A percentile compares a stretch with the other conserved stretches of the same genome.
Evolutionary conservation across 2,329 filamentous ascomycete genomes (phyloP).

Genomic region (Tolypocladium nubicola): DNA sequence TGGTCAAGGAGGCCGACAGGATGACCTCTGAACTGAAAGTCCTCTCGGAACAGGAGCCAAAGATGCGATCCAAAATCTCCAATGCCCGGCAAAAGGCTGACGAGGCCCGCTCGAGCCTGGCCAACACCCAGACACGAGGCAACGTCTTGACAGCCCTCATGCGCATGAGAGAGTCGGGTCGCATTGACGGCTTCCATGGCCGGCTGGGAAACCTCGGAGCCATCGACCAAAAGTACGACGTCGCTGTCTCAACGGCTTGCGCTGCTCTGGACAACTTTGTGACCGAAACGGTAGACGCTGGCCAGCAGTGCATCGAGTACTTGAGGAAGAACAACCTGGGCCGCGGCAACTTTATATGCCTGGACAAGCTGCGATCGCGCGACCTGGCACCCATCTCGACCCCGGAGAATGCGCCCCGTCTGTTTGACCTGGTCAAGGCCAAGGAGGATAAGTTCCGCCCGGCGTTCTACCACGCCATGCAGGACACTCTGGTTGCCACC

Average conservation of each 20-base stretch:
- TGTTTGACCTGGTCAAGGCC: conserved; percentile 86
- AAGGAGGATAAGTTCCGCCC: conserved; percentile 81
- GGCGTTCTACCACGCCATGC: conserved; percentile 90
- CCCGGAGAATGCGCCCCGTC: conserved; percentile 79
- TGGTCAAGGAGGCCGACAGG: conserved; percentile 66
- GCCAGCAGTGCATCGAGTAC: conserved; percentile 97
- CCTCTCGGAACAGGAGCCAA: conserved; percentile 67
- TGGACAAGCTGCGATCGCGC: conserved; percentile 73
- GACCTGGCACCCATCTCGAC: conserved; percentile 76
- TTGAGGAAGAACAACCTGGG: conserved; percentile 95
- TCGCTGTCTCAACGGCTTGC: conserved; percentile 97
- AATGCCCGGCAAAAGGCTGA: conserved; percentile 89
- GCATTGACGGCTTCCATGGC: conserved; percentile 95
- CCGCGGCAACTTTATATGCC: conserved; percentile 90
- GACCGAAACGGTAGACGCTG: conserved; percentile 89
- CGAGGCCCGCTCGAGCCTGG: conserved; percentile 82
- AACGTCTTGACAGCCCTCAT: conserved; percentile 87
- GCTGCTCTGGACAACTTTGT: conserved; percentile 90
- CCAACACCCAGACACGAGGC: conserved; percentile 82
- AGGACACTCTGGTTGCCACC: conserved; percentile 87
- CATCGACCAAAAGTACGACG: conserved; percentile 88
- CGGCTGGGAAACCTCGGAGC: conserved; percentile 87
- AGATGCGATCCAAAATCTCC: conserved; percentile 74
- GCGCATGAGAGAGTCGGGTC: conserved; percentile 89
- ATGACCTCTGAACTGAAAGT: conserved; percentile 63